These are phyloP conservation scores for Brassica carinata DNA, from an alignment of 345 rosid genomes.

Conservation along the genomic window DNA sequence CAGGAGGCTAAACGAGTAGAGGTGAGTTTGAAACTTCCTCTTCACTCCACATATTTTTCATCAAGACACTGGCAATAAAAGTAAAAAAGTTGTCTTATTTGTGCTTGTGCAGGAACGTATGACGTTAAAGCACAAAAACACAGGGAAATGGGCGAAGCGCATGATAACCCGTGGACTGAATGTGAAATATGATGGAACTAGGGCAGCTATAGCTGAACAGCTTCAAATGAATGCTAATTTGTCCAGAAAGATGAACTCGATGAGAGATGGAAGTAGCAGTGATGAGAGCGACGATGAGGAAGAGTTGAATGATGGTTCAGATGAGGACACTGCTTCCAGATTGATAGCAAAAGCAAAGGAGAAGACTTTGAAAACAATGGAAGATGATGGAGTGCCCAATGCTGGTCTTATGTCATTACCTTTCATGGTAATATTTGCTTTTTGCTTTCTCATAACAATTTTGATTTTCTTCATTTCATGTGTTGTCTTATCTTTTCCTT, in stretches of 20 bases:
- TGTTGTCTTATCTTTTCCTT: conserved; percentile 1
- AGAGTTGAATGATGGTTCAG: conserved; percentile 46
- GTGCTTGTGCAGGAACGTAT: conserved; percentile 69
- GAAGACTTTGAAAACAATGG: conserved; percentile 65
- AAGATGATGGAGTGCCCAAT: conserved; percentile 63
- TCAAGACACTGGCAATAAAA: not conserved
- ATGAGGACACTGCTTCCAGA: conserved; percentile 56
- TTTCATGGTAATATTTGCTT: conserved; percentile 70
- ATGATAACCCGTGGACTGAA: conserved; percentile 69
- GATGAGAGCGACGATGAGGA: conserved; percentile 66
- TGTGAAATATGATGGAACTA: conserved; percentile 77
- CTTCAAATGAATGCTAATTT: conserved; percentile 69
- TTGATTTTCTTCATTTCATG: not conserved
- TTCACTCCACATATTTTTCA: not conserved
- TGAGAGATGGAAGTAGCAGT: conserved; percentile 68
- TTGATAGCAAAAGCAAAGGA: conserved; percentile 67
- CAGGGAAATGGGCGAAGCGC: conserved; percentile 80
- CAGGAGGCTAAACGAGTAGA: conserved; percentile 78
- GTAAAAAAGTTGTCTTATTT: conserved; percentile 10
- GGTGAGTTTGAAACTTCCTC: conserved; percentile 49
- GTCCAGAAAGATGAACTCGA: conserved; percentile 84
- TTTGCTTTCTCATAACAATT: conserved; percentile 4
- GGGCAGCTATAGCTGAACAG: conserved; percentile 84
- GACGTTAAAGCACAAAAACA: conserved; percentile 81
- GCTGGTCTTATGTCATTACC: conserved; percentile 89